These are phyloP conservation scores for Colletotrichum navitas DNA, from an alignment of 2,329 filamentous ascomycete species.

Conservation along the genomic window DNA sequence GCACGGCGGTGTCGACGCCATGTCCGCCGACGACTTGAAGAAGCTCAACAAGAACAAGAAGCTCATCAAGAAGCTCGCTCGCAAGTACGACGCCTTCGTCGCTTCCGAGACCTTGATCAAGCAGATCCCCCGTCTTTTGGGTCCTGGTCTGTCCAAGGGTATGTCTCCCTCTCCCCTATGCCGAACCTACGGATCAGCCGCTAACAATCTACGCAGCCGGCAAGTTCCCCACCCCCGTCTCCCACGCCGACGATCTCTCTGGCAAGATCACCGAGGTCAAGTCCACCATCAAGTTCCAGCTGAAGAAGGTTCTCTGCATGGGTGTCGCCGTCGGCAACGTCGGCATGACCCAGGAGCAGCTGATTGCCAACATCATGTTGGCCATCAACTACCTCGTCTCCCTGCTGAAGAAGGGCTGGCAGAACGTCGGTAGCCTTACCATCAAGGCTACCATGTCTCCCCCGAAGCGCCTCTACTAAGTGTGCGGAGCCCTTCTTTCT, in stretches of 20 bases:
- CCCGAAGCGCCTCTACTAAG: conserved; percentile 96
- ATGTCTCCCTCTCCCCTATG: conserved; percentile 54
- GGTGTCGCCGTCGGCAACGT: conserved; percentile 99
- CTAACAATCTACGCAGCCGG: conserved; percentile 73
- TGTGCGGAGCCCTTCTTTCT: conserved; percentile 36
- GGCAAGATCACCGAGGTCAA: conserved; percentile 99
- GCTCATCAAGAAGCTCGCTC: conserved; percentile 99
- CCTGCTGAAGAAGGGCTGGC: conserved; percentile 99
- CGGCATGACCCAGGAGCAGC: conserved; percentile 94
- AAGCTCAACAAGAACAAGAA: conserved; percentile 99
- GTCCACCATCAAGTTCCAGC: conserved; percentile 99
- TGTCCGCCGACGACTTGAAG: conserved; percentile 99
- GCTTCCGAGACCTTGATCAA: conserved; percentile 98
- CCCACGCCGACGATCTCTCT: conserved; percentile 92
- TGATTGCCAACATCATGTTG: conserved; percentile 99
- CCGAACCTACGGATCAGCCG: conserved; percentile 19
- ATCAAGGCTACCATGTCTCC: conserved; percentile 99
- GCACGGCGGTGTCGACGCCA: conserved; percentile 98
- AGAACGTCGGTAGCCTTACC: conserved; percentile 99
- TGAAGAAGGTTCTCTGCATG: conserved; percentile 99
- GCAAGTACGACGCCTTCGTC: conserved; percentile 99
- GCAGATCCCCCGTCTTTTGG: conserved; percentile 99
- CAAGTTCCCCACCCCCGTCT: conserved; percentile 99
- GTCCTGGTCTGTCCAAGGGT: conserved; percentile 98
- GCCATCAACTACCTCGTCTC: conserved; percentile 99